Conservation (phyloP, 169 alveolate genomes). For the Eimeria brunetti region DNA sequence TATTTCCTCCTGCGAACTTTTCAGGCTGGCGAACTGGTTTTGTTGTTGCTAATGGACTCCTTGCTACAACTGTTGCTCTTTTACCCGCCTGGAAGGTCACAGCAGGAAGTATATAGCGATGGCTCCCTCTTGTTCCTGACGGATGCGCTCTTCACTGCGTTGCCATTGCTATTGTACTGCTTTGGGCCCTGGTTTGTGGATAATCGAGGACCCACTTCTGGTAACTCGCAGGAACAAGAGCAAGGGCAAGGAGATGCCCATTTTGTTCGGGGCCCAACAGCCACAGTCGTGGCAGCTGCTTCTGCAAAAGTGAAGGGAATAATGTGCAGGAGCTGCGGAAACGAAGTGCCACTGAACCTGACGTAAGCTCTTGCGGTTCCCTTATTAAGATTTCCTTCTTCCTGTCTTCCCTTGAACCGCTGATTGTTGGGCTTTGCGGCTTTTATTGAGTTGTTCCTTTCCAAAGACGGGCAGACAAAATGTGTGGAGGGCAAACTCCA, state of each 20-base stretch:
- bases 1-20: not conserved
- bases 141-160: constrained; percentile 20
- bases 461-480: not conserved
- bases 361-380: not conserved
- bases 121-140: not conserved
- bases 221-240: not conserved
- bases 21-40: constrained; percentile 42
- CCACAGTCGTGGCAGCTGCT: not conserved
- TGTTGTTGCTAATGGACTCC: constrained; percentile 35
- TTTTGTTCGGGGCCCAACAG: not conserved
- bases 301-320: not conserved
- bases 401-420: not conserved
- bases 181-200: constrained; percentile 23
- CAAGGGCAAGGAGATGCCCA: not conserved
- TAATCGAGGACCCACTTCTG: not conserved
- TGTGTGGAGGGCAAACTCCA: not conserved
- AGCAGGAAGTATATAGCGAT: not conserved
- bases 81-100: not conserved
- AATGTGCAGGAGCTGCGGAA: not conserved
- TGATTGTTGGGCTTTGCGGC: not conserved
- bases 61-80: not conserved
- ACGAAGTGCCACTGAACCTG: not conserved
- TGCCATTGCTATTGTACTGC: constrained; percentile 7
- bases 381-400: not conserved
- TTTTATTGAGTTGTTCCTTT: not conserved